These are phyloP conservation scores for Hippophae rhamnoides DNA, from an alignment of 306 rosid genomes.

Conservation along the genomic window DNA sequence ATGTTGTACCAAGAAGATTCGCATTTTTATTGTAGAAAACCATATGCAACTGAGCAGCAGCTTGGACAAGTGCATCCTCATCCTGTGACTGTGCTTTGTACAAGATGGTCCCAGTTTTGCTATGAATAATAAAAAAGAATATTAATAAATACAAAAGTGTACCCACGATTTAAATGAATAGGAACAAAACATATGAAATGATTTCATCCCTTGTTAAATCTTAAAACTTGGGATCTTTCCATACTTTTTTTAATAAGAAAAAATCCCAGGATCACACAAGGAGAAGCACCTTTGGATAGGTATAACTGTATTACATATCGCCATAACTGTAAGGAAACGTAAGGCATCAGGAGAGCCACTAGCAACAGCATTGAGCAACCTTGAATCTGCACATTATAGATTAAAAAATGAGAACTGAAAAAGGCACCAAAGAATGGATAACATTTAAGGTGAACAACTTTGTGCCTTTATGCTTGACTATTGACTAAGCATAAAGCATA, in stretches of 20 bases:
- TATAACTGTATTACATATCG: slow-evolving; percentile 87
- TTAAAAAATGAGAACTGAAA: slow-evolving; percentile 17
- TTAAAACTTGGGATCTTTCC: no score
- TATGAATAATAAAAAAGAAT: slow-evolving; percentile 25
- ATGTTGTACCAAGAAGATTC: slow-evolving; percentile 52
- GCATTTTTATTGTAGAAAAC: slow-evolving; percentile 65
- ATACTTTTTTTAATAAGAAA: no score
- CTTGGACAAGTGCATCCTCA: slow-evolving; percentile 95
- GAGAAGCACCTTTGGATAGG: slow-evolving; percentile 65
- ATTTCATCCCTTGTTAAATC: no score
- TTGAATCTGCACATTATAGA: slow-evolving; percentile 52
- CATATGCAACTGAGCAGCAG: slow-evolving; percentile 85
- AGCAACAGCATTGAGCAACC: slow-evolving; percentile 61
- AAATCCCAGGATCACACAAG: not conserved
- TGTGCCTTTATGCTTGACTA: no score
- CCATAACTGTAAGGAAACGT: slow-evolving; percentile 80
- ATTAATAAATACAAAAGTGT: slow-evolving; percentile 4
- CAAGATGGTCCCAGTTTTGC: slow-evolving; percentile 77
- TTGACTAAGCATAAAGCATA: no score
- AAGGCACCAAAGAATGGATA: no score
- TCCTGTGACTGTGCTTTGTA: slow-evolving; percentile 99
- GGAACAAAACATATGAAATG: no score
- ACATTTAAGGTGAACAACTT: no score
- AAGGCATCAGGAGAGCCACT: slow-evolving; percentile 63
- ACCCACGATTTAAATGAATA: not conserved